Conservation (phyloP, 805 yeast genomes). For the Hanseniaspora valbyensis region DNA sequence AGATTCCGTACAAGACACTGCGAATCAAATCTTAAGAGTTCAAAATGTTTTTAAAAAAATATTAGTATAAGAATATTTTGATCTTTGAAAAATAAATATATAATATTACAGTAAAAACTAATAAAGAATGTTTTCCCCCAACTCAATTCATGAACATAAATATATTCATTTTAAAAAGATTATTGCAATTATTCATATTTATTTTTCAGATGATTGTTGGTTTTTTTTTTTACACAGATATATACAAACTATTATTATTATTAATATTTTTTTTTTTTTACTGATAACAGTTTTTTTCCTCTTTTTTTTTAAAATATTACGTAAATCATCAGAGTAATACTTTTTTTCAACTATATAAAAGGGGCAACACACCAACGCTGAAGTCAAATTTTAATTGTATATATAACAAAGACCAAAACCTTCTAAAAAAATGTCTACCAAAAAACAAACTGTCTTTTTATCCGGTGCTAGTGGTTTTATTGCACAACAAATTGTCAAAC, state of each 20-base stretch:
- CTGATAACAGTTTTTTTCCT: neutral
- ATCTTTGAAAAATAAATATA: neutral
- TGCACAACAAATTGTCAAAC: constrained; percentile 36
- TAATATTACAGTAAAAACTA: neutral
- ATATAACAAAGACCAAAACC: neutral
- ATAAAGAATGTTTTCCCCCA: neutral
- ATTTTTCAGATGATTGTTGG: too few relatives aligned
- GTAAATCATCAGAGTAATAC: neutral
- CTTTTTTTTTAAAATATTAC: neutral
- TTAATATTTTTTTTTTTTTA: too few relatives aligned
- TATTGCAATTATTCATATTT: too few relatives aligned
- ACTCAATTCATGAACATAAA: too few relatives aligned
- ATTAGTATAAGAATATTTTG: too few relatives aligned
- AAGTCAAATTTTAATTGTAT: too few relatives aligned
- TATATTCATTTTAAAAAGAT: too few relatives aligned
- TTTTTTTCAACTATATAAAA: neutral
- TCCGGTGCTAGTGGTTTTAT: constrained; percentile 41
- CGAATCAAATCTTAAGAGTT: neutral
- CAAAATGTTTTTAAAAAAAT: too few relatives aligned
- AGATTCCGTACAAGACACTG: constrained; percentile 14
- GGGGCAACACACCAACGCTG: neutral
- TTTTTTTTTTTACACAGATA: too few relatives aligned
- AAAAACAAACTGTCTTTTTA: constrained; percentile 13
- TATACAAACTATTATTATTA: too few relatives aligned
- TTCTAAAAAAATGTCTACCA: neutral